A percentile compares a stretch with the other conserved stretches of the same genome.
These are phyloP conservation scores for Bremia lactucae DNA, from an alignment of 352 stramenopile species.

Conservation along the genomic window DNA sequence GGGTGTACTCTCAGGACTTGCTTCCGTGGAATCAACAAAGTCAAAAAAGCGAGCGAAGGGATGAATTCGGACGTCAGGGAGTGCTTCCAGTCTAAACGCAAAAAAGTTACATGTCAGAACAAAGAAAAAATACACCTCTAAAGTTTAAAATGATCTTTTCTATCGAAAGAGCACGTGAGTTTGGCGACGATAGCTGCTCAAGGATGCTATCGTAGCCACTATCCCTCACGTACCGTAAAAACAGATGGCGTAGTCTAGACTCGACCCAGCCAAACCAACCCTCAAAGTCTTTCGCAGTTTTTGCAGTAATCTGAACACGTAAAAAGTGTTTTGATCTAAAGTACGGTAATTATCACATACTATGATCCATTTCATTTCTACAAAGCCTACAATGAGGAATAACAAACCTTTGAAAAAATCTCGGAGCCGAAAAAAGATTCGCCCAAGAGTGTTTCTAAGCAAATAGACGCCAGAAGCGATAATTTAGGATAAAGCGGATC, in stretches of 20 bases:
- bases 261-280: conserved; percentile 84
- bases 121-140: neutral
- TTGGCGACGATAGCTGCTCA: too few relatives aligned
- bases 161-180: neutral
- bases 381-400: too few relatives aligned
- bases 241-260: conserved; percentile 69
- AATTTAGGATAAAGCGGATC: too few relatives aligned
- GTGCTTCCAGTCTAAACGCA: conserved; percentile 38
- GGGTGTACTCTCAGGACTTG: conserved; percentile 4
- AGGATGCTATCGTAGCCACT: too few relatives aligned
- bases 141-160: neutral
- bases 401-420: conserved; percentile 76
- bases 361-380: too few relatives aligned
- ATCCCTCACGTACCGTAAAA: conserved; percentile 59
- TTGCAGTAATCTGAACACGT: conserved; percentile 60
- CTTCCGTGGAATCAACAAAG: conserved; percentile 22
- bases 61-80: conserved; percentile 47
- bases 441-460: conserved; percentile 64
- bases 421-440: conserved; percentile 59
- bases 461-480: too few relatives aligned
- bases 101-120: neutral
- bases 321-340: conserved; percentile 71
- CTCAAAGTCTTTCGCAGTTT: conserved; percentile 40
- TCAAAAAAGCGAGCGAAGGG: conserved; percentile 81
- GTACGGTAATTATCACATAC: too few relatives aligned